These are phyloP conservation scores for Neurospora pannonica DNA, from an alignment of 495 filamentous ascomycete species.

Conservation along the genomic window DNA sequence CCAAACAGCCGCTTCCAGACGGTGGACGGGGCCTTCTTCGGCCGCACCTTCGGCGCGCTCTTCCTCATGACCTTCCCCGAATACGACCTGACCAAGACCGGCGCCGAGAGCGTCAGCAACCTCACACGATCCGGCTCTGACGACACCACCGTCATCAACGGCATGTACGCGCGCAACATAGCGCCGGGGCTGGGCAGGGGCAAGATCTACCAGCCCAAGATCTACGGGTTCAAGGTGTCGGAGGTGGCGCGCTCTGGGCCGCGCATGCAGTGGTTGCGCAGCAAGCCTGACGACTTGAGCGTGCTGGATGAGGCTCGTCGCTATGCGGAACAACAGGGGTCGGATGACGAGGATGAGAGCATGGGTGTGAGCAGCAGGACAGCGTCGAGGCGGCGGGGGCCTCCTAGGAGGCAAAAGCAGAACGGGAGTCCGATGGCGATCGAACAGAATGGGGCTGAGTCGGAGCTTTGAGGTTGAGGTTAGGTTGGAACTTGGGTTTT, in stretches of 20 bases:
- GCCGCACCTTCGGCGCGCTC: slow-evolving; percentile 82
- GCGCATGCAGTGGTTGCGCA: slow-evolving; percentile 91
- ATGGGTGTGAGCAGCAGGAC: slow-evolving; percentile 32
- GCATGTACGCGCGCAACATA: slow-evolving; percentile 71
- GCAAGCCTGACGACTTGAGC: slow-evolving; percentile 66
- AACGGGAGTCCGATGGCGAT: slow-evolving; percentile 46
- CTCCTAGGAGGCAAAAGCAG: slow-evolving; percentile 20
- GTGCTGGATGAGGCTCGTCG: slow-evolving; percentile 71
- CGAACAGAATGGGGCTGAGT: slow-evolving; percentile 40
- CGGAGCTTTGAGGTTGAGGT: slow-evolving; percentile 27
- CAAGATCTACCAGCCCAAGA: slow-evolving; percentile 85
- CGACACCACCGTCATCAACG: slow-evolving; percentile 61
- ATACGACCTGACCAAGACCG: slow-evolving; percentile 60
- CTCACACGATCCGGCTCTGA: slow-evolving; percentile 29
- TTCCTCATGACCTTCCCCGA: slow-evolving; percentile 99
- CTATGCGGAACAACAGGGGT: slow-evolving; percentile 40
- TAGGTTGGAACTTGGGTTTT: not conserved
- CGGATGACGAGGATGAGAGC: slow-evolving; percentile 37
- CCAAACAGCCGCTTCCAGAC: slow-evolving; percentile 96
- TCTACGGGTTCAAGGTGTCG: slow-evolving; percentile 92
- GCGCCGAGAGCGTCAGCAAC: slow-evolving; percentile 33
- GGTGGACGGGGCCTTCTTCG: slow-evolving; percentile 98
- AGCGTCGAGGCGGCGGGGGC: slow-evolving; percentile 26
- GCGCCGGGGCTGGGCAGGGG: slow-evolving; percentile 75
- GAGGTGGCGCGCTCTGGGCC: slow-evolving; percentile 80